These are phyloP conservation scores for Botrytis fragariae DNA, from an alignment of 2,329 filamentous ascomycete genomes.

Conservation along the genomic window DNA sequence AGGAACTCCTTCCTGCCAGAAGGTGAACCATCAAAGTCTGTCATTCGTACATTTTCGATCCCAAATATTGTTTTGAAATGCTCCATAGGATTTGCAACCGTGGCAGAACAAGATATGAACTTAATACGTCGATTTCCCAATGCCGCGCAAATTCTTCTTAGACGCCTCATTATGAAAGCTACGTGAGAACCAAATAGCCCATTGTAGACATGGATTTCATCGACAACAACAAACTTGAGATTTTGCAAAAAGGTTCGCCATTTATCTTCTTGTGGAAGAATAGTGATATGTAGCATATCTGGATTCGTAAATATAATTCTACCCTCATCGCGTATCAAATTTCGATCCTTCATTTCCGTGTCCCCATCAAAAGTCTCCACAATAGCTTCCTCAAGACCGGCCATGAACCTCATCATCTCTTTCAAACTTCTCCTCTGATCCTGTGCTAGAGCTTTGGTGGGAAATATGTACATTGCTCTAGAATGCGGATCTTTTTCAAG, in stretches of 20 bases:
- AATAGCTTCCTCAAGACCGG: conserved; percentile 68
- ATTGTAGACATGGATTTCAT: conserved; percentile 95
- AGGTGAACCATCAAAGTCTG: conserved; percentile 90
- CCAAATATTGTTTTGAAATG: conserved; percentile 97
- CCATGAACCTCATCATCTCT: conserved; percentile 79
- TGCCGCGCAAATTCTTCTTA: conserved; percentile 84
- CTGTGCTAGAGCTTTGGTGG: conserved; percentile 93
- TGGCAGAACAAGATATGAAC: conserved; percentile 95
- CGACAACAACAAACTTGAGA: conserved; percentile 83
- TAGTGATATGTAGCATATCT: conserved; percentile 94
- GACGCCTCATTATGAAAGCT: conserved; percentile 86
- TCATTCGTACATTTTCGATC: conserved; percentile 72
- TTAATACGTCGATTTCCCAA: conserved; percentile 81
- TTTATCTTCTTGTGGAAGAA: conserved; percentile 83
- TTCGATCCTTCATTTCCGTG: conserved; percentile 77
- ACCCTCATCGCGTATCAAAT: conserved; percentile 79
- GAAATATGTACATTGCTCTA: conserved; percentile 95
- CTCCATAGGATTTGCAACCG: conserved; percentile 84
- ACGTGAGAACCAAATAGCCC: conserved; percentile 92
- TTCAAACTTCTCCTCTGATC: conserved; percentile 88
- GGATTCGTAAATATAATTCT: conserved; percentile 97
- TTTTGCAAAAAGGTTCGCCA: conserved; percentile 91
- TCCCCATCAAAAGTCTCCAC: conserved; percentile 97
- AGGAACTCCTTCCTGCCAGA: conserved; percentile 91
- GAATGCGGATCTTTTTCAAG: conserved; percentile 74